Base-by-base conservation (phyloP, 768 basidiomycete species). In the Boletus sp. region DNA sequence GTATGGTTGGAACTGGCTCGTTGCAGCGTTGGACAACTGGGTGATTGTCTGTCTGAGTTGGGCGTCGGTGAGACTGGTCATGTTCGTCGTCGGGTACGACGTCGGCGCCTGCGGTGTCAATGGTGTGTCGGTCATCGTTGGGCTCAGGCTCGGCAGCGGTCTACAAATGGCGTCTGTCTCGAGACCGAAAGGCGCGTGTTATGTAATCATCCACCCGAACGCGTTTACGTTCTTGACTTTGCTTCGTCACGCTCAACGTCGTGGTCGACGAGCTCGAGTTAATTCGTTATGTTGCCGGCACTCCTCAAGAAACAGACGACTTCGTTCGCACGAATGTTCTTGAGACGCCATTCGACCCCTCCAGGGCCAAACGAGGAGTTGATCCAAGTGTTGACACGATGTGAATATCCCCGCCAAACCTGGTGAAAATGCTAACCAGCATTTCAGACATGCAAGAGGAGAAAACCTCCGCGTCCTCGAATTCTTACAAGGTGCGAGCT, bases 1-100 rank as follows among this genome's bases (percentile, higher is more conserved):
- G 64, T 72, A 72, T 32, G 71, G 61, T 51, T 74, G 76, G 37
- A 74, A 70, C 47, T 76, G 76, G 44, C 61, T 68, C 8, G 69
- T 69, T 12, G 72, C 73, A 14, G 77, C 77, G 2, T 71, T 76
- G 47, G 75, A 76, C 9, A 78, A 63, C 64, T 87, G 85, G 4
- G 73, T 81, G 56, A 86, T 81, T 17, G 84, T 83, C 66, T 87
- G 84, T 29, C 78, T 75, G 46, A 89, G 78, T 62, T 88, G 86
- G 50, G 78, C 75, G 66, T 87, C 86, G 1, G 85, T 76, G 76
- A 89, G 80, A 53, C 61, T 72, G 30, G 72, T 70, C 67, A 76
- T 75, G 52, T 73, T 68, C 44, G 69, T 66, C 30, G 69, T 71
- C 51, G 67, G 68, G 55, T 75, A 74, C 51, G 65, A 58, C 35